phyloP scores from a whole-genome alignment of 1,139 yeast species.

The Blastobotrys buckinghamii region DNA sequence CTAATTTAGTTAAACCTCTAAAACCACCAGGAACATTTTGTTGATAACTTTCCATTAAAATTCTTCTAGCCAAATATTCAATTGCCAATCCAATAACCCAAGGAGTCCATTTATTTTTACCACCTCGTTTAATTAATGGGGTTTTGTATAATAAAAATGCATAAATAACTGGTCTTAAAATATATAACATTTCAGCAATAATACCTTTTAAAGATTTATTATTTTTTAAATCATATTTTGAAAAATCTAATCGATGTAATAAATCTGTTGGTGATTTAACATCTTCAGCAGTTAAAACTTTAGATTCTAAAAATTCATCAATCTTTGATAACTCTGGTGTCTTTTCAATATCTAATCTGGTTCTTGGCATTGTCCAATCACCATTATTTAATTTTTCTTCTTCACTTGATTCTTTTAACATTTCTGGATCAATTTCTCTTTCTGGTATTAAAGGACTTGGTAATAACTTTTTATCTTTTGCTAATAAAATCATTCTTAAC shows the following conservation, averaged over 20 bases:
- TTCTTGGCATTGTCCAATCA: conserved; percentile 32
- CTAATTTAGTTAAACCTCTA: conserved; percentile 31
- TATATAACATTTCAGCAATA: conserved; percentile 32
- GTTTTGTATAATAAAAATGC: conserved; percentile 30
- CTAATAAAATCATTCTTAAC: conserved; percentile 31
- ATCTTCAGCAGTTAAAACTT: conserved; percentile 33
- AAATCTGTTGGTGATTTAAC: conserved; percentile 32
- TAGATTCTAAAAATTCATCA: conserved; percentile 25
- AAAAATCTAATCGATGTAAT: conserved; percentile 20
- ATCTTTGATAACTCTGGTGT: conserved; percentile 5
- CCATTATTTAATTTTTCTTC: conserved; percentile 1
- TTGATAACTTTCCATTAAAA: conserved; percentile 20
- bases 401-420: conserved; percentile 1
- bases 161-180: conserved; percentile 36
- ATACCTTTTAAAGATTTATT: conserved; percentile 23
- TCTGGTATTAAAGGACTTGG: conserved; percentile 33
- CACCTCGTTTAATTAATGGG: neutral
- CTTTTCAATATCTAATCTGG: conserved; percentile 20
- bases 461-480: conserved; percentile 28
- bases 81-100: conserved; percentile 37
- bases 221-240: neutral
- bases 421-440: conserved; percentile 31
- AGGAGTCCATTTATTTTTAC: conserved; percentile 34
- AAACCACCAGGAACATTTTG: conserved; percentile 27
- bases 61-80: conserved; percentile 31